Base-by-base conservation (phyloP, 202 grass and related monocot species). In the Eragrostis tef region DNA sequence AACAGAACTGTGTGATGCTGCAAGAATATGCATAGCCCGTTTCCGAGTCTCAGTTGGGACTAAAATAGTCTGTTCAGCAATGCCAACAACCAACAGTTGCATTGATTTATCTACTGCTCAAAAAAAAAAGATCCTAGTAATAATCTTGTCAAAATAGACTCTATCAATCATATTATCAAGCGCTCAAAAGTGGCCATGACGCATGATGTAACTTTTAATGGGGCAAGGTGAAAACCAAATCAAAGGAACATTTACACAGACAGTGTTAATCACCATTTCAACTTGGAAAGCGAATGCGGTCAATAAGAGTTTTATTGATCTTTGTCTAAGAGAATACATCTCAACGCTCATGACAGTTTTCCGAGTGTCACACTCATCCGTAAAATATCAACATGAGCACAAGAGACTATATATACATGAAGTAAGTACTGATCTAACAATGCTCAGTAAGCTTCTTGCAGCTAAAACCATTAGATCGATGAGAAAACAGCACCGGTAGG, bases 301-400 rank as follows among this genome's bases (percentile, higher is more conserved):
- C 69, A 80, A 80, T 64, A 72, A 64, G 75, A 71, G 36, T 73
- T 86, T 47, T 79, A 79, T 73, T 79, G 75, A 79, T 57, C 36
- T 48, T 79, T 86, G 19, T 73, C 67, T 19, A 73, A 64, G 72
- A 19, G 57, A 84, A 65, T 85, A 72, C 57, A 85, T 65, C 44
- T 61, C 10, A 26, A 71, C 22, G 2, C 6, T 22, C n/a, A 10
- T 47, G 73, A 15, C 36, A 71, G 15, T 63, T 71, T 64, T 7
- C 14, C 54, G 77, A 21, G 29, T 47, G 17, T n/a, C 49, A 53
- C 50, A 53, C 26, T 46, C 54, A 63, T 70, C 43, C 73, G 73
- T 65, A 50, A 67, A 80, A 61, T 75, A 86, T 80, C 60, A 65
- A 78, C 75, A 45, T 56, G 73, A 89, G 67, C 67, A 82, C 22